A percentile compares a stretch with the other conserved stretches of the same genome.
These are phyloP conservation scores for Poteriospumella lacustris DNA, from an alignment of 108 stramenopile genomes.

Conservation along the genomic window DNA sequence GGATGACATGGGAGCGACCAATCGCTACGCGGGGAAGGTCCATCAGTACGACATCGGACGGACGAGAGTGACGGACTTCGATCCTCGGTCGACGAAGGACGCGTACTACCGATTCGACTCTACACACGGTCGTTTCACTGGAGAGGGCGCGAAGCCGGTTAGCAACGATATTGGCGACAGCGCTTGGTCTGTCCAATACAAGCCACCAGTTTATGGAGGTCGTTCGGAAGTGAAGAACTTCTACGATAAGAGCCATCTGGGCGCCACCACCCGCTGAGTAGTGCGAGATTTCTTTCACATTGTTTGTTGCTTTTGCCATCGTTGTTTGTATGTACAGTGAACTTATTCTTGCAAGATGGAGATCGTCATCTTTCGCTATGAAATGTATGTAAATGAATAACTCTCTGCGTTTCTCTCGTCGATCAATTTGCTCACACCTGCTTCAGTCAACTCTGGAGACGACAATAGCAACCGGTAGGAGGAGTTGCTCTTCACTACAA, in stretches of 20 bases:
- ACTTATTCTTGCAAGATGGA: too few species aligned
- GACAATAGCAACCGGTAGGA: too few species aligned
- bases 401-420: too few species aligned
- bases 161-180: slow-evolving; percentile 15
- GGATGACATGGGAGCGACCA: not conserved
- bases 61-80: slow-evolving; percentile 3
- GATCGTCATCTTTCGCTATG: too few species aligned
- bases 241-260: slow-evolving; percentile 4
- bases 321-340: too few species aligned
- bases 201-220: slow-evolving; percentile 20
- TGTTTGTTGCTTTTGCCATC: too few species aligned
- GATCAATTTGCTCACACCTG: too few species aligned
- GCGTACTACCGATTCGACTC: not conserved
- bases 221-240: not conserved
- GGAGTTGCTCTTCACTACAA: too few species aligned
- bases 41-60: slow-evolving; percentile 59
- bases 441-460: too few species aligned
- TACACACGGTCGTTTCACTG: not conserved
- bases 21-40: not conserved
- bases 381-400: too few species aligned
- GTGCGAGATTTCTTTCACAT: too few species aligned
- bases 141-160: not conserved
- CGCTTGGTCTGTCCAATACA: slow-evolving; percentile 14
- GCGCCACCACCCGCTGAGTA: too few species aligned
- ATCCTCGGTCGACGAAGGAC: not conserved